A percentile compares a stretch with the other conserved stretches of the same genome.
Evolutionary conservation across 2,329 filamentous ascomycete genomes (phyloP).

Genomic region (Sodiomyces alkalinus): DNA sequence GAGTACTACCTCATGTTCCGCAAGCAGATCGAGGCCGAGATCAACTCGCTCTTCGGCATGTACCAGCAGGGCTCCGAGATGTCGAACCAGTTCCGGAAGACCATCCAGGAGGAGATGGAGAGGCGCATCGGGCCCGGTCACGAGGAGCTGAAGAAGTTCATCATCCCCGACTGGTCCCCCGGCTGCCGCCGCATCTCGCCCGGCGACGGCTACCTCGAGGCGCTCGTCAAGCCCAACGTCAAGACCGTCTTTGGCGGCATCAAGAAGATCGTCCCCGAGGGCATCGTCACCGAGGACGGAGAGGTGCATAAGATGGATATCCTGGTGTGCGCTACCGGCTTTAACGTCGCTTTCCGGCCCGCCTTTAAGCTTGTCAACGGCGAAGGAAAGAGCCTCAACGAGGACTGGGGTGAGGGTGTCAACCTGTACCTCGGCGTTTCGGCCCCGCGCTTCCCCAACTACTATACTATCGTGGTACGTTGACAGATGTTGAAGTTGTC

Average conservation of each 20-base stretch:
- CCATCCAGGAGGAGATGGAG: conserved; percentile 26
- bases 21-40: conserved; percentile 24
- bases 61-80: conserved; percentile 24
- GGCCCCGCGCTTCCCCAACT: conserved; percentile 30
- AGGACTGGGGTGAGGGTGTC: conserved; percentile 24
- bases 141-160: conserved; percentile 23
- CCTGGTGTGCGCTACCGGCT: conserved; percentile 24
- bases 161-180: conserved; percentile 25
- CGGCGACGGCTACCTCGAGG: conserved; percentile 25
- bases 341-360: conserved; percentile 22
- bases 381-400: conserved; percentile 22
- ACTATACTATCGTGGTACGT: conserved; percentile 16
- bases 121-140: conserved; percentile 23
- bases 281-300: conserved; percentile 15
- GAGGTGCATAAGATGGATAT: conserved; percentile 15
- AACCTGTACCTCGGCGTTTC: conserved; percentile 28
- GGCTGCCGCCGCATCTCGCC: conserved; percentile 27
- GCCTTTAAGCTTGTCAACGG: conserved; percentile 22
- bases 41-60: conserved; percentile 25
- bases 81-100: conserved; percentile 20
- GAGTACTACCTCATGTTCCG: conserved; percentile 24
- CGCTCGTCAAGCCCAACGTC: conserved; percentile 26
- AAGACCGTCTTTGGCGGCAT: conserved; percentile 23
- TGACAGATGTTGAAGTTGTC: too few relatives aligned
- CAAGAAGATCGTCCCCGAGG: conserved; percentile 16